These are phyloP conservation scores for Gonapodya prolifera DNA, from an alignment of 192 early-diverging fungal species.

Conservation along the genomic window DNA sequence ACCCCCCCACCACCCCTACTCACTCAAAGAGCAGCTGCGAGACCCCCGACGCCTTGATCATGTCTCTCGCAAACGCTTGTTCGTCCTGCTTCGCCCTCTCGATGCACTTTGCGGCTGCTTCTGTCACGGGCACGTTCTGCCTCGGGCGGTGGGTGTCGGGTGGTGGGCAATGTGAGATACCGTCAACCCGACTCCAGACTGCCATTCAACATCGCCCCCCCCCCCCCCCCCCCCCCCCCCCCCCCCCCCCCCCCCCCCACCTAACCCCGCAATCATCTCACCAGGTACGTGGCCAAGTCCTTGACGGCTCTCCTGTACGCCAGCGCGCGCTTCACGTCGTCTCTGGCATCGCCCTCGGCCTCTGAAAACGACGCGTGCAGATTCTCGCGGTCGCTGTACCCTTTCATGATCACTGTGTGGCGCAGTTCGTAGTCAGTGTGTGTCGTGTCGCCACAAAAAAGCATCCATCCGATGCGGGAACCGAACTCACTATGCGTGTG, in stretches of 20 bases:
- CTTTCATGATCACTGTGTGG: slow-evolving; percentile 1
- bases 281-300: not conserved
- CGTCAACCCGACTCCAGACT: no score
- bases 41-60: not conserved
- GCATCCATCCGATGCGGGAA: no score
- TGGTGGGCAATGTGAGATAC: no score
- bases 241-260: no score
- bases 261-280: not conserved
- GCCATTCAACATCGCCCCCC: no score
- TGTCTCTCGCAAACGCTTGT: not conserved
- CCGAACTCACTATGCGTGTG: not conserved
- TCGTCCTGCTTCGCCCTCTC: not conserved
- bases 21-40: not conserved
- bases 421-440: no score
- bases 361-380: not conserved
- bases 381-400: not conserved
- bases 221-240: no score
- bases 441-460: no score
- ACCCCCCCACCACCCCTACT: no score
- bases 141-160: no score
- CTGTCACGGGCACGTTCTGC: not conserved
- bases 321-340: not conserved
- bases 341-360: not conserved
- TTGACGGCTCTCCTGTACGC: not conserved
- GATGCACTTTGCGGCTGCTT: not conserved